phyloP scores from a whole-genome alignment of 2,329 filamentous ascomycete genomes.

The Fusarium abutilonis region DNA sequence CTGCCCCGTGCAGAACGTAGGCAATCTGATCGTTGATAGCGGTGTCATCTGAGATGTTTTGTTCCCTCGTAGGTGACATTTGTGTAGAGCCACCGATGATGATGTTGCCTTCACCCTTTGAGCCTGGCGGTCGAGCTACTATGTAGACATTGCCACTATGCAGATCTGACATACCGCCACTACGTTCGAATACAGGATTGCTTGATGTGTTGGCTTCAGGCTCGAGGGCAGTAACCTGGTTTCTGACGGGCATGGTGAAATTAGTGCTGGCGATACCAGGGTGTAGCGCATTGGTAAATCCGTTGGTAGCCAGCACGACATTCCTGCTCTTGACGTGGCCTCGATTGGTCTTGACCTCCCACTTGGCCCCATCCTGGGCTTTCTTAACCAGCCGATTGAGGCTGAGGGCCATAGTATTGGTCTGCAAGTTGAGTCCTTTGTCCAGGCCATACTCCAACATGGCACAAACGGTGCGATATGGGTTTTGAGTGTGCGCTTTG shows the following conservation, averaged over 20 bases:
- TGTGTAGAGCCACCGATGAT: conserved; percentile 19
- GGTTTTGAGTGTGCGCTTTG: conserved; percentile 27
- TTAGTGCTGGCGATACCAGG: conserved; percentile 22
- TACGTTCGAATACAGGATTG: conserved; percentile 9
- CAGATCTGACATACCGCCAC: conserved; percentile 9
- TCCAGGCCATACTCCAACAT: conserved; percentile 21
- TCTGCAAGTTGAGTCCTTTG: conserved; percentile 23
- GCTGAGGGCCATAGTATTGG: conserved; percentile 21
- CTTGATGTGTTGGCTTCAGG: conserved; percentile 6
- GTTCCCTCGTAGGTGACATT: conserved; percentile 21
- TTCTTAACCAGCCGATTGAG: conserved; percentile 21
- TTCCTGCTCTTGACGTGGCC: conserved; percentile 23
- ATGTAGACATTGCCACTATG: conserved; percentile 28
- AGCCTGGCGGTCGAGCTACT: conserved; percentile 11
- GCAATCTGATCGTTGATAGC: conserved; percentile 25
- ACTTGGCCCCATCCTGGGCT: conserved; percentile 1
- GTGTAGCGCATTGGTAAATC: conserved; percentile 21
- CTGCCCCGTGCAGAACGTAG: conserved; percentile 11
- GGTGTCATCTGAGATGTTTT: conserved; percentile 12
- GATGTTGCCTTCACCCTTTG: conserved; percentile 15
- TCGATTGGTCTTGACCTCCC: conserved; percentile 25
- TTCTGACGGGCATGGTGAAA: conserved; percentile 26
- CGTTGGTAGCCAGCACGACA: conserved; percentile 28
- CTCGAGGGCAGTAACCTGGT: conserved; percentile 11
- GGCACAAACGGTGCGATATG: conserved; percentile 19